Conservation (phyloP, 495 filamentous ascomycete genomes). For the Hypoxylon cercidicola region DNA sequence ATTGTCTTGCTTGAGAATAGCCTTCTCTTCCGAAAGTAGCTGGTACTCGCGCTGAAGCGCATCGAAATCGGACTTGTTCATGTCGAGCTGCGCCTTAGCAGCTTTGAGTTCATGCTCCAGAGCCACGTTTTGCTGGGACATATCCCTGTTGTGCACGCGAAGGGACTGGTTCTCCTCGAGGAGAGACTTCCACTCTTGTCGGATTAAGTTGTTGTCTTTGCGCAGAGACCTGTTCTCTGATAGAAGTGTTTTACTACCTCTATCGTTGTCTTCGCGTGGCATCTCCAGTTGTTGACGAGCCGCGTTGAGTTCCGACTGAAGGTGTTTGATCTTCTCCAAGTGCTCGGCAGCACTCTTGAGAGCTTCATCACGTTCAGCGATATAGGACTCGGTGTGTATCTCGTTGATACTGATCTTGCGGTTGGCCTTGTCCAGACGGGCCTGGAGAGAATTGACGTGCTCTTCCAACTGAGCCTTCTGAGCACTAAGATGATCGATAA, state of each 20-base stretch:
- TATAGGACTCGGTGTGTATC: conserved; percentile 57
- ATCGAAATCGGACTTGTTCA: conserved; percentile 49
- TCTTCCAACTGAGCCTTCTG: conserved; percentile 54
- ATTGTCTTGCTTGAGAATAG: conserved; percentile 52
- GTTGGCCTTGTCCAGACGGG: conserved; percentile 58
- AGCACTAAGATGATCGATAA: conserved; percentile 46
- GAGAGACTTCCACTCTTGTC: conserved; percentile 40
- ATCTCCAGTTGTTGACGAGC: conserved; percentile 51
- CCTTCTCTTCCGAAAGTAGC: conserved; percentile 48
- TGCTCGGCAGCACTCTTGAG: conserved; percentile 55
- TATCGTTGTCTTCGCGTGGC: conserved; percentile 28
- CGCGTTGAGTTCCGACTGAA: conserved; percentile 53
- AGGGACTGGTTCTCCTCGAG: conserved; percentile 43
- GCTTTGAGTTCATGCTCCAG: conserved; percentile 51
- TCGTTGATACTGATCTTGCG: conserved; percentile 57
- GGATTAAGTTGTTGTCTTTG: conserved; percentile 48
- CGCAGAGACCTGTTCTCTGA: conserved; percentile 49
- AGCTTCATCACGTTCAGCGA: conserved; percentile 58
- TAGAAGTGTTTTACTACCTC: conserved; percentile 26
- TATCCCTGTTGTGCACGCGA: conserved; percentile 38
- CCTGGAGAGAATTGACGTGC: conserved; percentile 53
- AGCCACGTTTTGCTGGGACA: conserved; percentile 48
- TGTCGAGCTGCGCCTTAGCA: conserved; percentile 49
- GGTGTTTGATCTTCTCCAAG: conserved; percentile 54
- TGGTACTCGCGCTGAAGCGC: conserved; percentile 46